Percentiles rank a stretch among this genome's conserved stretches.
Evolutionary conservation across 257 asterid genomes (phyloP).

Genomic region (Cinchona pubescens): DNA sequence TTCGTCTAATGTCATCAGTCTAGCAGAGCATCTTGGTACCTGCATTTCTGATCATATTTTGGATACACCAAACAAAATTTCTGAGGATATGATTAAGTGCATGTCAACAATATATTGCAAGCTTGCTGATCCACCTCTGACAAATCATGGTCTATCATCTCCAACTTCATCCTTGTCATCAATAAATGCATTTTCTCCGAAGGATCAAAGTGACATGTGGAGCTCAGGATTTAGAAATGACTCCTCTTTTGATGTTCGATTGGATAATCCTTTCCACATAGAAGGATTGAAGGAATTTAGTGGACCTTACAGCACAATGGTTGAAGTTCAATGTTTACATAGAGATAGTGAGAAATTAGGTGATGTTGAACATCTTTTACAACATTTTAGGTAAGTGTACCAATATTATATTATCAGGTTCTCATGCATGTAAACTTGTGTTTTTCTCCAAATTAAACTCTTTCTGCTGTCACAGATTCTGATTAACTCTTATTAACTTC

Average conservation of each 20-base stretch:
- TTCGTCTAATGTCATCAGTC: conserved; percentile 63
- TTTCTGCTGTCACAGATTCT: not conserved
- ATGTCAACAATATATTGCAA: conserved; percentile 81
- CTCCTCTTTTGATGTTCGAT: conserved; percentile 75
- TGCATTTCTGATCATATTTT: conserved; percentile 76
- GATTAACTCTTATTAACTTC: conserved; percentile 12
- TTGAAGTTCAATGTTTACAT: conserved; percentile 79
- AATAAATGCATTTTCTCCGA: conserved; percentile 71
- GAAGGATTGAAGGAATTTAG: conserved; percentile 96
- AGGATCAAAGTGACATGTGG: conserved; percentile 76
- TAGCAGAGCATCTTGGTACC: conserved; percentile 96
- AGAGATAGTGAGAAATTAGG: conserved; percentile 77
- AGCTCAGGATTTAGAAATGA: conserved; percentile 78
- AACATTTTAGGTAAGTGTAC: conserved; percentile 61
- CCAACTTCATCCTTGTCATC: conserved; percentile 84
- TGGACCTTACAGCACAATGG: conserved; percentile 99
- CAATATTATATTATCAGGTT: not conserved
- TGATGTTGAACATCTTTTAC: conserved; percentile 64
- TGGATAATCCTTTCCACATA: conserved; percentile 87
- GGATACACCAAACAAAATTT: conserved; percentile 78
- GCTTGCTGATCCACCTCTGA: conserved; percentile 74
- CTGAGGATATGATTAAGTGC: conserved; percentile 97
- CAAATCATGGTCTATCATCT: conserved; percentile 68
- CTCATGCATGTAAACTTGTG: not conserved
- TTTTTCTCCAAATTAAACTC: not conserved